Evolutionary conservation across 2,329 filamentous ascomycete species (phyloP).

Genomic region (Phaeoacremonium minimum): DNA sequence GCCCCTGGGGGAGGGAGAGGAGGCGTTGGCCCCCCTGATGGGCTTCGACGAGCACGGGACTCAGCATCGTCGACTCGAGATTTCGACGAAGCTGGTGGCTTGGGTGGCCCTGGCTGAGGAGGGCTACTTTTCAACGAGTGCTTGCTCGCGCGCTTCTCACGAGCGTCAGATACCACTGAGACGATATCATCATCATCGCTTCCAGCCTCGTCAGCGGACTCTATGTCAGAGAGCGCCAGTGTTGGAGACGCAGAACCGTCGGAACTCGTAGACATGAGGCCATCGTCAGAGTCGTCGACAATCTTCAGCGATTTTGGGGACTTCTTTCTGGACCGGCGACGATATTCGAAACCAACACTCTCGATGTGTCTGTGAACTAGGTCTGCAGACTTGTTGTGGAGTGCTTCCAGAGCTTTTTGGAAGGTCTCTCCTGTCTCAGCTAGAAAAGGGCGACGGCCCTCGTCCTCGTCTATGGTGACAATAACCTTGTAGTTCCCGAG

Average conservation of each 20-base stretch:
- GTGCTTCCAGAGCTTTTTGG: slow-evolving; percentile 25
- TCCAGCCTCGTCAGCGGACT: slow-evolving; percentile 5
- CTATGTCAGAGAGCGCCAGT: slow-evolving; percentile 5
- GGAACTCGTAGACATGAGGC: neutral
- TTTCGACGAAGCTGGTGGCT: too few relatives aligned
- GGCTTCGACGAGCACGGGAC: too few relatives aligned
- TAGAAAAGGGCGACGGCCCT: slow-evolving; percentile 21
- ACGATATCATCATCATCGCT: neutral
- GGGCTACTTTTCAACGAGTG: too few relatives aligned
- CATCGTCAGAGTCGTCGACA: slow-evolving; percentile 3
- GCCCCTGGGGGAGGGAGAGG: too few relatives aligned
- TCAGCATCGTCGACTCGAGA: too few relatives aligned
- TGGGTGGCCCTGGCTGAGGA: too few relatives aligned
- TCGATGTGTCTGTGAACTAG: slow-evolving; percentile 25
- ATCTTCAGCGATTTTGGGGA: slow-evolving; percentile 4
- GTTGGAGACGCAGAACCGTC: slow-evolving; percentile 3
- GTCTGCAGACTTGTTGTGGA: slow-evolving; percentile 33
- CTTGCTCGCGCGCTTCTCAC: too few relatives aligned
- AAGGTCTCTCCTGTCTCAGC: slow-evolving; percentile 22
- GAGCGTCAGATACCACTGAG: neutral
- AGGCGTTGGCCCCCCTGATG: too few relatives aligned
- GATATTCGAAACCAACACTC: slow-evolving; percentile 24
- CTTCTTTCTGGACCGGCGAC: slow-evolving; percentile 8
- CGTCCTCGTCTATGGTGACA: slow-evolving; percentile 14
- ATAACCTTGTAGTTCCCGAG: slow-evolving; percentile 17